phyloP scores from a whole-genome alignment of 2,329 filamentous ascomycete genomes.

The Stachybotrys chlorohalonatus region DNA sequence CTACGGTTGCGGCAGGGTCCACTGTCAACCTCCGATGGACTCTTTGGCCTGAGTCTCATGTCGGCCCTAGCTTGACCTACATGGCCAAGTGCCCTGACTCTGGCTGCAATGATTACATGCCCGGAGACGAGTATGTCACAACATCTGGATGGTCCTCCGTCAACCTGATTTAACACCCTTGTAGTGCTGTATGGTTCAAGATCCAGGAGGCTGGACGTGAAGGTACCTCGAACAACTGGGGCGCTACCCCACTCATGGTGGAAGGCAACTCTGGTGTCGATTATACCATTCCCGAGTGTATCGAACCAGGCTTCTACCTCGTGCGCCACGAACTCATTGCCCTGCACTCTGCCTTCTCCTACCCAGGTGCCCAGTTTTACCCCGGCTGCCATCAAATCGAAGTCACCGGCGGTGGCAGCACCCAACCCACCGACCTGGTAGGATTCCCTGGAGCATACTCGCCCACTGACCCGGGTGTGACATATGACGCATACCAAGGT shows the following conservation, averaged over 20 bases:
- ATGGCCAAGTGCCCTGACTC: conserved; percentile 48
- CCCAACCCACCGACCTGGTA: conserved; percentile 31
- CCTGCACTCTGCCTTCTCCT: conserved; percentile 37
- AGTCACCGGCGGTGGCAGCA: conserved; percentile 38
- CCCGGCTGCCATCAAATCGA: conserved; percentile 49
- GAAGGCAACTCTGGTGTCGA: conserved; percentile 30
- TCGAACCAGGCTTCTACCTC: conserved; percentile 45
- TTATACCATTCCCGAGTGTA: conserved; percentile 46
- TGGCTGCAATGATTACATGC: conserved; percentile 39
- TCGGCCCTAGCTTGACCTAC: conserved; percentile 46
- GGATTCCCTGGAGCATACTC: conserved; percentile 46
- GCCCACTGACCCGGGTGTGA: conserved; percentile 38
- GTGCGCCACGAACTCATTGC: conserved; percentile 50
- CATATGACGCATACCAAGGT: conserved; percentile 29
- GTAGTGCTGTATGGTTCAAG: conserved; percentile 45
- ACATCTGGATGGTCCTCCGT: conserved; percentile 25
- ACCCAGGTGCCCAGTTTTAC: conserved; percentile 49
- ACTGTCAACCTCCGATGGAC: conserved; percentile 48
- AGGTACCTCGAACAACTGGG: conserved; percentile 42
- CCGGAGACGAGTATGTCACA: conserved; percentile 23
- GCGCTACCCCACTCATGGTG: conserved; percentile 33
- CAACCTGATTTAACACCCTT: not conserved
- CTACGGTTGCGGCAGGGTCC: conserved; percentile 41
- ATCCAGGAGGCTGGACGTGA: conserved; percentile 38
- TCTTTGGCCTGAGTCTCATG: conserved; percentile 37